Evolutionary conservation across 441 rosid genomes (phyloP), one percentile per base, ranked within the genome.

Genomic region (Erysimum cheiri): DNA sequence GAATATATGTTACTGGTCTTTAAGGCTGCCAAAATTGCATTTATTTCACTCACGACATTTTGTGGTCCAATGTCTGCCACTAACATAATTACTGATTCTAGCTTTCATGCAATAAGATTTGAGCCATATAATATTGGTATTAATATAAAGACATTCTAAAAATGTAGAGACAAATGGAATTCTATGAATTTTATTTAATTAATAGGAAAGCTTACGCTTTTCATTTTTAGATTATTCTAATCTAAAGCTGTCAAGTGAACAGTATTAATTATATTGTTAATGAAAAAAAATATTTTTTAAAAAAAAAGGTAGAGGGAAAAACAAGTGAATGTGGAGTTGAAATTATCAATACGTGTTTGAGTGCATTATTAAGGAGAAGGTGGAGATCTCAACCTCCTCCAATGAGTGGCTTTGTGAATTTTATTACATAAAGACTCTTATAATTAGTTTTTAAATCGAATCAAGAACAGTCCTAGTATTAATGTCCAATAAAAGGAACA

Each of bases 21-120:
- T 55, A 55, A 46, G 78, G 78, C 78, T 69, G 78, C 78, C 78
- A 61, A 54, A 55, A 13, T 36, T 17, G 59, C 73, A 69, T 74
- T 54, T 62, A 55, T 46, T 24, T 44, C 77, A 5, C 15, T 44
- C 72, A 8, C 49, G 55, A 67, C 64, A 29, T 11, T 40, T 13
- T 26, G 69, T 74, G 78, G 74, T 74, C 78, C 65, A 69, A 35
- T 74, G 78, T 74, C 54, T 55, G 74, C 78, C 78, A 74, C 60
- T 61, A 62, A 29, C 64, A 31, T 60, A 15, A 40, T 26, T 53
- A 52, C 36, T 60, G 41, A 60, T 74, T 62, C 69, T 46, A 50
- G 63, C 56, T 43, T 59, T 60, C 33, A 24, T 60, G 32, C 62
- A 59, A 12, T 33, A 24, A 26, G 24, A 58, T 59, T 50, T 73